phyloP scores from a whole-genome alignment of 179 eudicot genomes.

The Spergularia azorica region DNA sequence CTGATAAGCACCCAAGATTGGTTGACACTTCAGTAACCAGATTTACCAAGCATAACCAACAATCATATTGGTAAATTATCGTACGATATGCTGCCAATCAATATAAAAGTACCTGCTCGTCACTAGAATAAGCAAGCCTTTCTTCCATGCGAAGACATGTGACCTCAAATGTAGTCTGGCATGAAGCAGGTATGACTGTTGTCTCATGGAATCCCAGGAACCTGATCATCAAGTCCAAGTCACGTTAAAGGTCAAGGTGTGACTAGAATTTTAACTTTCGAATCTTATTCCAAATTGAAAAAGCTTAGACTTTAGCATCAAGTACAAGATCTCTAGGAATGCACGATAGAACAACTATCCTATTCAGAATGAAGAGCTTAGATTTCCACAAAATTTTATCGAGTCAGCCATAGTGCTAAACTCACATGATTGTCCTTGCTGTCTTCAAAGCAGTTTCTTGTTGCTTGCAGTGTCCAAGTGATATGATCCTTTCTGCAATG shows the following conservation, averaged over 20 bases:
- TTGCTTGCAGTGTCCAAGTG: slow-evolving; percentile 62
- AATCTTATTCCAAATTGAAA: not conserved
- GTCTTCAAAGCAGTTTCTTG: slow-evolving; percentile 56
- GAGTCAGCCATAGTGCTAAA: not conserved
- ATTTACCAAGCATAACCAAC: not conserved
- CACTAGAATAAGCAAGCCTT: slow-evolving; percentile 66
- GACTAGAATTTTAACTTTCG: not conserved
- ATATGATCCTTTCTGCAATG: slow-evolving; percentile 55
- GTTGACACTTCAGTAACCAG: not conserved
- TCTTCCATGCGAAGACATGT: slow-evolving; percentile 87
- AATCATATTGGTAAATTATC: not conserved
- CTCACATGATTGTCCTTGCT: slow-evolving; percentile 84
- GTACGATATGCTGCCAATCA: not conserved
- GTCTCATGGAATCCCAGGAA: slow-evolving; percentile 75
- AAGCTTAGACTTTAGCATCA: not conserved
- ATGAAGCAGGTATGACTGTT: slow-evolving; percentile 60
- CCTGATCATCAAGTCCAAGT: slow-evolving; percentile 38
- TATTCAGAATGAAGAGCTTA: not conserved
- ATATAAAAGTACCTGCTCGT: slow-evolving; percentile 59
- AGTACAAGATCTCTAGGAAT: not conserved
- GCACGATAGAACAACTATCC: not conserved
- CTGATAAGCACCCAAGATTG: slow-evolving; percentile 31
- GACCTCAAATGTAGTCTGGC: slow-evolving; percentile 78
- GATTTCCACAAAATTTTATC: no score
- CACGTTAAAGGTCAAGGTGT: not conserved